Evolutionary conservation across 2,329 filamentous ascomycete species (phyloP), one percentile per base, ranked within the genome.

Genomic region (Penicillium sclerotigenum): DNA sequence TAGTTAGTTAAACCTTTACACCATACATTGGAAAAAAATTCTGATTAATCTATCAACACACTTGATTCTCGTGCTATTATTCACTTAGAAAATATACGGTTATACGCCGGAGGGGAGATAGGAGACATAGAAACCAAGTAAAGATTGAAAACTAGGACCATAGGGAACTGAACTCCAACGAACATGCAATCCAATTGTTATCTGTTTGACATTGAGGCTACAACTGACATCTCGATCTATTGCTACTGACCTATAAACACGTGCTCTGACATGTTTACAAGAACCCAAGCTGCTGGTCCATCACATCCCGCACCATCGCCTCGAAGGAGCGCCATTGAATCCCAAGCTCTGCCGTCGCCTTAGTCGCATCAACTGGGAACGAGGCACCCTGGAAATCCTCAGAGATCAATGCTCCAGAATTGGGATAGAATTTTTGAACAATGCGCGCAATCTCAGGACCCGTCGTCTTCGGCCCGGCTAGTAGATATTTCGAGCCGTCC

Each of bases 241-340:
- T n/a, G 1, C 5, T 8, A 34, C 24, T 24, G 1, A 10, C 6
- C 11, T 24, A 33, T 11, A 2, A 16, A 11, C 28, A 22, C 1
- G 13, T 22, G 18, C 4, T 31, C 14, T 20, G 28, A 16, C 7
- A 14, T 33, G 16, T n/a, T 24, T 33, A 49, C 22, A 29, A 0
- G 16, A 64, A 60, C 13, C 36, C 55, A 8, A 67, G 38, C 42
- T 67, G 62, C 46, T 67, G 61, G 37, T 66, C 64, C 43, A 66
- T 56, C 22, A 68, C 36, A 16, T 63, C 60, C 38, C 45, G 52
- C 18, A 65, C 54, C 41, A 65, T 66, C 24, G 47, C 18, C 34
- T 65, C 64, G 41, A 55, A 57, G 4, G 60, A 57, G 2, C 59
- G 55, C 64, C 64, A 68, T 33, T 62, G 31, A 31, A 67, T 63